phyloP scores from a whole-genome alignment of 495 filamentous ascomycete species.

The Aspergillus cavernicola region DNA sequence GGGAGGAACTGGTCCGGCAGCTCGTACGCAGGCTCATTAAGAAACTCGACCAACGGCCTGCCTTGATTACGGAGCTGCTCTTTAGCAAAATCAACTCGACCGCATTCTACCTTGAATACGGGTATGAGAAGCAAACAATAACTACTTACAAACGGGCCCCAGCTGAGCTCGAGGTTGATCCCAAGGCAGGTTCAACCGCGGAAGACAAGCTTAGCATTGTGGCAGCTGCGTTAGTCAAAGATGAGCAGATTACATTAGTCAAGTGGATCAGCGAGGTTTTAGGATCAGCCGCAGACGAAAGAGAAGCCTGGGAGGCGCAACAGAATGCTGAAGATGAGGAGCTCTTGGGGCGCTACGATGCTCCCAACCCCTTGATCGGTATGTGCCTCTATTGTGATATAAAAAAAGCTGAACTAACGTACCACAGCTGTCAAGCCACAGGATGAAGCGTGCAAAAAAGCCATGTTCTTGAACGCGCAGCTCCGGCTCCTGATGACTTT shows the following conservation, averaged over 20 bases:
- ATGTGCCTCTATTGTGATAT: slow-evolving; percentile 17
- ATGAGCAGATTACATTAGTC: slow-evolving; percentile 68
- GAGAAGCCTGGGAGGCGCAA: slow-evolving; percentile 74
- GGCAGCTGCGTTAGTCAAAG: slow-evolving; percentile 72
- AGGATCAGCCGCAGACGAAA: slow-evolving; percentile 62
- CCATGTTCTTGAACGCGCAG: slow-evolving; percentile 86
- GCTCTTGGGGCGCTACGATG: slow-evolving; percentile 32
- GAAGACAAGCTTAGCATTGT: slow-evolving; percentile 74
- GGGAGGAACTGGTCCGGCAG: slow-evolving; percentile 85
- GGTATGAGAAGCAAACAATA: slow-evolving; percentile 75
- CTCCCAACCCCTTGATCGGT: slow-evolving; percentile 41
- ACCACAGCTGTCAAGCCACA: slow-evolving; percentile 59
- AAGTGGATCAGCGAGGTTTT: slow-evolving; percentile 77
- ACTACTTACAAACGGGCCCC: slow-evolving; percentile 55
- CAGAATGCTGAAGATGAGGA: slow-evolving; percentile 53
- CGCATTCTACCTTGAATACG: slow-evolving; percentile 82
- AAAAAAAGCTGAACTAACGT: slow-evolving; percentile 17
- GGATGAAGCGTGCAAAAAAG: slow-evolving; percentile 61
- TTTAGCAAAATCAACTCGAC: slow-evolving; percentile 90
- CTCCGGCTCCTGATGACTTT: slow-evolving; percentile 82
- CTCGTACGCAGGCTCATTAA: slow-evolving; percentile 69
- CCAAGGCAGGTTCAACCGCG: slow-evolving; percentile 51
- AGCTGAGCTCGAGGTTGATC: slow-evolving; percentile 75
- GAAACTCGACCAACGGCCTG: slow-evolving; percentile 79
- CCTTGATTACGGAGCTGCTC: slow-evolving; percentile 80